phyloP scores from a whole-genome alignment of 305 asterid species.

The Rubia balearica region DNA sequence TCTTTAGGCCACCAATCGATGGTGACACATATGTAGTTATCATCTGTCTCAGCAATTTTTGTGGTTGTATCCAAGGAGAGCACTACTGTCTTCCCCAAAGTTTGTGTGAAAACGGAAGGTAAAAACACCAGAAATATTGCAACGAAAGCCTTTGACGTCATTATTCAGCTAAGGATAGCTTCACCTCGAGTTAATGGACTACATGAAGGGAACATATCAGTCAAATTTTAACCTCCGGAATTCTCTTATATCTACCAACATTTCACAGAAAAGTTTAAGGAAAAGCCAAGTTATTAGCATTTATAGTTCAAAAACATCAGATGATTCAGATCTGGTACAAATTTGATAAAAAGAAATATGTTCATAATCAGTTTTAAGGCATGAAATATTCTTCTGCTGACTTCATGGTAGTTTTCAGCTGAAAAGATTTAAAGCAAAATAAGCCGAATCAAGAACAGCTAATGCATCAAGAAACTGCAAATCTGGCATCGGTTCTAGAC shows the following conservation, averaged over 20 bases:
- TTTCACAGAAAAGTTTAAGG: neutral
- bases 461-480: conserved; percentile 9
- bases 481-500: neutral
- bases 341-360: neutral
- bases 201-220: neutral
- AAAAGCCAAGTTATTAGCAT: neutral
- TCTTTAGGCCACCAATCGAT: conserved; percentile 96
- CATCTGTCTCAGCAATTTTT: conserved; percentile 54
- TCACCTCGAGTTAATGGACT: conserved; percentile 23
- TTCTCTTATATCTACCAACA: neutral
- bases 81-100: conserved; percentile 33
- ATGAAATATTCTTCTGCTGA: too few relatives aligned
- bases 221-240: neutral
- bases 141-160: conserved; percentile 39
- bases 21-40: conserved; percentile 79
- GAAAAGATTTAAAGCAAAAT: too few relatives aligned
- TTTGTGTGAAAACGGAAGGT: conserved; percentile 42
- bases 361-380: too few relatives aligned
- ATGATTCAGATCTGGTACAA: neutral
- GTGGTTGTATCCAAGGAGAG: conserved; percentile 43
- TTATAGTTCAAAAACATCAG: neutral
- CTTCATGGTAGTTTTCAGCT: too few relatives aligned
- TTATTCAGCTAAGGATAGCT: conserved; percentile 27
- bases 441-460: neutral
- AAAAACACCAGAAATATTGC: conserved; percentile 38